Conservation (phyloP, 2,329 filamentous ascomycete genomes). For the Xylaria sp. region DNA sequence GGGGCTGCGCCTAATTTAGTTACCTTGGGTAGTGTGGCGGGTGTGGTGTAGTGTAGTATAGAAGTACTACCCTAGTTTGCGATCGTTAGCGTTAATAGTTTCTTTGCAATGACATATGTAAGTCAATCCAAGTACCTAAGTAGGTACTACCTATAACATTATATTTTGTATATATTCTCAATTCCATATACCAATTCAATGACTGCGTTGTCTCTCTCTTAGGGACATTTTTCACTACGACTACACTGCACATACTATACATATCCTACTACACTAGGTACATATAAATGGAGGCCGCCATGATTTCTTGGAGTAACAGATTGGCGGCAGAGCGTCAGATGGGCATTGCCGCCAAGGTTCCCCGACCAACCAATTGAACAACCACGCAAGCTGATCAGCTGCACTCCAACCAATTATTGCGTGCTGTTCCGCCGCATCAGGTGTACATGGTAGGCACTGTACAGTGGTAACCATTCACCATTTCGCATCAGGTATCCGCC, state of each 20-base stretch:
- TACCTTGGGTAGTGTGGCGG: not conserved
- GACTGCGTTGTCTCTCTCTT: too few relatives aligned
- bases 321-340: constrained; percentile 42
- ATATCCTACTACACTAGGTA: not conserved
- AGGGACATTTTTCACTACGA: not conserved
- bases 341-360: constrained; percentile 33
- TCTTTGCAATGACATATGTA: not conserved
- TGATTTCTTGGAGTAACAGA: constrained; percentile 31
- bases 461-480: constrained; percentile 27
- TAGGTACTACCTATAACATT: too few relatives aligned
- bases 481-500: constrained; percentile 35
- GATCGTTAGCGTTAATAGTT: not conserved
- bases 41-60: too few relatives aligned
- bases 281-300: constrained; percentile 24
- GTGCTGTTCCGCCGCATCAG: constrained; percentile 29
- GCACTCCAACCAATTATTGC: constrained; percentile 37
- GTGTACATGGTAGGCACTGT: not conserved
- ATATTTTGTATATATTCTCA: too few relatives aligned
- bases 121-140: too few relatives aligned
- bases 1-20: not conserved
- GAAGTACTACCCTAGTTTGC: too few relatives aligned
- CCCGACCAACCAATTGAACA: constrained; percentile 39
- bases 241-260: not conserved
- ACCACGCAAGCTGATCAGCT: constrained; percentile 39
- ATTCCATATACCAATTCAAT: too few relatives aligned